These are phyloP conservation scores for Yamagishiella unicocca DNA, from an alignment of 139 green algal species.

Conservation along the genomic window DNA sequence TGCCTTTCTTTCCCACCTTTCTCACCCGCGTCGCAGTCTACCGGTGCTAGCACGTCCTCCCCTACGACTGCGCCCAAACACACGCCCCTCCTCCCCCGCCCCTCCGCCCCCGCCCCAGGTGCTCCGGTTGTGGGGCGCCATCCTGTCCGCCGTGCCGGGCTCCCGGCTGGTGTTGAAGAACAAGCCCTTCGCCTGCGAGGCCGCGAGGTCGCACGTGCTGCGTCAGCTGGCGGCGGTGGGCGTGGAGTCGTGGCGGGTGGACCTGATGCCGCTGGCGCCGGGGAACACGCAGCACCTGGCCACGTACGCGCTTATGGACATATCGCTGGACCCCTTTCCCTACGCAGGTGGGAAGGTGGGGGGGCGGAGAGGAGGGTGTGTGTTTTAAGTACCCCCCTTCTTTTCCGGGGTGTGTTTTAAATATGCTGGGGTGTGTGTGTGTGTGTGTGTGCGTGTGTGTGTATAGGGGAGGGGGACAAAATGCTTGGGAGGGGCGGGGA, in stretches of 20 bases:
- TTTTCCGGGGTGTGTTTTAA: too few species aligned
- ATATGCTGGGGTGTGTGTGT: too few species aligned
- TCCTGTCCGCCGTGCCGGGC: constrained; percentile 77
- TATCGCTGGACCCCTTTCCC: constrained; percentile 95
- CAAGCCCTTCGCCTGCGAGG: constrained; percentile 96
- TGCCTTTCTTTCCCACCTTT: too few species aligned
- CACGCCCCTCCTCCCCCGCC: not conserved
- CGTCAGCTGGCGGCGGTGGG: constrained; percentile 62
- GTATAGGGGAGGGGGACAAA: too few species aligned
- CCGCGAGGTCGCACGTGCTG: constrained; percentile 67
- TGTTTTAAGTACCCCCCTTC: too few species aligned
- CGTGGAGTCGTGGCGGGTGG: constrained; percentile 80
- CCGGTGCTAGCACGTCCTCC: too few species aligned
- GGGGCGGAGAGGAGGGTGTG: not conserved
- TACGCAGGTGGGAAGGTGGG: constrained; percentile 85
- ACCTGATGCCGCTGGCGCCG: constrained; percentile 88
- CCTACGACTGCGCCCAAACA: too few species aligned
- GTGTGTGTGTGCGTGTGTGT: too few species aligned
- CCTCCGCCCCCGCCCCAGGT: constrained; percentile 62
- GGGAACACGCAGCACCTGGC: constrained; percentile 88
- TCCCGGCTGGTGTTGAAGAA: constrained; percentile 95
- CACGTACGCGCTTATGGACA: constrained; percentile 88
- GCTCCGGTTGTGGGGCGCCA: constrained; percentile 83
- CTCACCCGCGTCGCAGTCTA: too few species aligned
- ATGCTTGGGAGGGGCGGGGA: too few species aligned